phyloP scores from a whole-genome alignment of 306 rosid genomes.

The Trifolium fragiferum region DNA sequence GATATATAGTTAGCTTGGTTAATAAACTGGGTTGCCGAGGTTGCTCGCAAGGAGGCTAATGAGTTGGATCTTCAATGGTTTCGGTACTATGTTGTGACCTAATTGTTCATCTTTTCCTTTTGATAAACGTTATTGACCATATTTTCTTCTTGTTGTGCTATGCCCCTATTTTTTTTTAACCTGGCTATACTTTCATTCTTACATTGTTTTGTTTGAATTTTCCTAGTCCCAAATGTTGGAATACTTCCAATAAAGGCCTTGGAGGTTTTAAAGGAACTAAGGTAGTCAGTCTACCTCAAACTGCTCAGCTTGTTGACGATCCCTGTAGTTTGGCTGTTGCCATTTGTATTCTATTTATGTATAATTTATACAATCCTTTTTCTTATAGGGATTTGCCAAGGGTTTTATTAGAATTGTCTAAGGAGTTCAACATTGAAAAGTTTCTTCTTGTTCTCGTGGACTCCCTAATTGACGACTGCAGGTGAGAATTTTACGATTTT shows the following conservation, averaged over 20 bases:
- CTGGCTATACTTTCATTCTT: slow-evolving; percentile 18
- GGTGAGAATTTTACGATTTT: slow-evolving; percentile 55
- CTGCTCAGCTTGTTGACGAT: slow-evolving; percentile 27
- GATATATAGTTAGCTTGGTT: no score
- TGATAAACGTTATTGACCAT: background rate
- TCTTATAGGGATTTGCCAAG: slow-evolving; percentile 67
- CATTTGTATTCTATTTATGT: slow-evolving; percentile 13
- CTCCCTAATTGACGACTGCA: slow-evolving; percentile 71
- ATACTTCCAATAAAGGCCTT: slow-evolving; percentile 70
- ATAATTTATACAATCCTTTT: slow-evolving; percentile 37
- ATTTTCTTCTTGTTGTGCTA: slow-evolving; percentile 3
- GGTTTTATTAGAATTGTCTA: slow-evolving; percentile 64
- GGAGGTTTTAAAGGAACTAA: slow-evolving; percentile 68
- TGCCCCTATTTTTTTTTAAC: slow-evolving; percentile 15
- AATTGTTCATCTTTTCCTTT: slow-evolving; percentile 24
- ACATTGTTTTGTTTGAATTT: slow-evolving; percentile 40
- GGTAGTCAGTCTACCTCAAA: slow-evolving; percentile 58
- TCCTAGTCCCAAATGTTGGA: slow-evolving; percentile 73
- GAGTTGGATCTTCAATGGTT: slow-evolving; percentile 75
- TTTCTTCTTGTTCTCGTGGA: slow-evolving; percentile 75
- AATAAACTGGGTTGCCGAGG: slow-evolving; percentile 72
- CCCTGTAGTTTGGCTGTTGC: slow-evolving; percentile 28
- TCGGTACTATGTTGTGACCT: slow-evolving; percentile 55
- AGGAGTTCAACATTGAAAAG: slow-evolving; percentile 75
- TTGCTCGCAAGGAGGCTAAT: slow-evolving; percentile 66